These are phyloP conservation scores for Chiua virens DNA, from an alignment of 768 basidiomycete genomes.

Conservation along the genomic window DNA sequence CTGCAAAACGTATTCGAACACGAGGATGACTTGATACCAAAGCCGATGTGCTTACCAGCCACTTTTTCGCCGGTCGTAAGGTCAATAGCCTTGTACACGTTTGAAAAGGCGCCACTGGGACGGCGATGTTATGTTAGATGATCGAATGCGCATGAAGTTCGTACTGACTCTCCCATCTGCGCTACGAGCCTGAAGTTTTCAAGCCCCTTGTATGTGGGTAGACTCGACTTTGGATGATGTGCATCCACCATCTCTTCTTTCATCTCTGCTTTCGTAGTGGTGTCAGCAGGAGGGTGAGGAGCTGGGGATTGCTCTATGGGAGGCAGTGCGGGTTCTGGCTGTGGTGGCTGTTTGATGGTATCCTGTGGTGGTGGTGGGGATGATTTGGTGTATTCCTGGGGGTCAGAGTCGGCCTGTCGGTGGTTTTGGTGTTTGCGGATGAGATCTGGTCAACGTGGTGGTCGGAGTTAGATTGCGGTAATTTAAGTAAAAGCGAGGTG, in stretches of 20 bases:
- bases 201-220: slow-evolving; percentile 86
- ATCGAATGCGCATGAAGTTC: neutral
- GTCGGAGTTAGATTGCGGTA: slow-evolving; percentile 18
- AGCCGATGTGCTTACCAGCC: slow-evolving; percentile 55
- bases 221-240: slow-evolving; percentile 65
- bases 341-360: slow-evolving; percentile 35
- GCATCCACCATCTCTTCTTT: slow-evolving; percentile 52
- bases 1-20: slow-evolving; percentile 37
- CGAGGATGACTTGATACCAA: neutral
- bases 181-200: slow-evolving; percentile 74
- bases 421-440: slow-evolving; percentile 76
- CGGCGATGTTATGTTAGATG: slow-evolving; percentile 14
- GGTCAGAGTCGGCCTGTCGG: slow-evolving; percentile 38
- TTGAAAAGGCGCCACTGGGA: slow-evolving; percentile 91
- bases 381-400: slow-evolving; percentile 22
- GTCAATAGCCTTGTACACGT: slow-evolving; percentile 93
- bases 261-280: neutral
- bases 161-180: slow-evolving; percentile 92
- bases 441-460: slow-evolving; percentile 52
- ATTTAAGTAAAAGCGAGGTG: slow-evolving; percentile 1
- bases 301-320: slow-evolving; percentile 36
- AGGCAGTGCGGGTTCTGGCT: slow-evolving; percentile 37
- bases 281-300: slow-evolving; percentile 22
- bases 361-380: slow-evolving; percentile 15
- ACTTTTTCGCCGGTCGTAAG: slow-evolving; percentile 71